These are phyloP conservation scores for Yarrowia divulgata DNA, from an alignment of 805 yeast species.

Conservation along the genomic window DNA sequence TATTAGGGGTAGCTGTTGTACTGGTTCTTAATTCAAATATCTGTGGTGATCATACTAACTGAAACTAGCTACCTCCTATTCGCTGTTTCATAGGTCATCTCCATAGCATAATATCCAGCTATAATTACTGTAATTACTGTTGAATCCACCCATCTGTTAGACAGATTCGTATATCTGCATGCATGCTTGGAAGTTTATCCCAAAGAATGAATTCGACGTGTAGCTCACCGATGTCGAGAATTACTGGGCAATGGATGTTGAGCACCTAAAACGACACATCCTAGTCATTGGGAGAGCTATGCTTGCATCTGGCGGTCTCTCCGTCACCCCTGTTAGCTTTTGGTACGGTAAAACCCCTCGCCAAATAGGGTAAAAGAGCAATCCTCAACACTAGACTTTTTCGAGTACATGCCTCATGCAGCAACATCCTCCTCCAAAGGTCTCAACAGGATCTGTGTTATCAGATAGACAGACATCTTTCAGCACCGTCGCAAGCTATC, in stretches of 20 bases:
- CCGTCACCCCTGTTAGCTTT: neutral
- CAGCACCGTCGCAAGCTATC: neutral
- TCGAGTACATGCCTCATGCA: slow-evolving; percentile 1
- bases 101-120: too few species aligned
- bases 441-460: neutral
- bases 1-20: too few species aligned
- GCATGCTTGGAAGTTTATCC: slow-evolving; percentile 20
- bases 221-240: neutral
- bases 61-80: too few species aligned
- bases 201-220: too few species aligned
- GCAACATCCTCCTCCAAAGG: slow-evolving; percentile 3
- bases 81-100: too few species aligned
- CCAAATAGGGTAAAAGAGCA: slow-evolving; percentile 6
- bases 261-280: too few species aligned
- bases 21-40: too few species aligned
- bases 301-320: too few species aligned
- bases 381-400: slow-evolving; percentile 3
- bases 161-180: slow-evolving; percentile 19
- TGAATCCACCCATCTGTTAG: neutral
- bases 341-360: neutral
- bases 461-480: neutral
- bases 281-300: too few species aligned
- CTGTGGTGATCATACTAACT: too few species aligned
- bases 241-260: neutral
- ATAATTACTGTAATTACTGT: neutral